Conservation (phyloP, 1,139 yeast species). For the Pichia sp. region DNA sequence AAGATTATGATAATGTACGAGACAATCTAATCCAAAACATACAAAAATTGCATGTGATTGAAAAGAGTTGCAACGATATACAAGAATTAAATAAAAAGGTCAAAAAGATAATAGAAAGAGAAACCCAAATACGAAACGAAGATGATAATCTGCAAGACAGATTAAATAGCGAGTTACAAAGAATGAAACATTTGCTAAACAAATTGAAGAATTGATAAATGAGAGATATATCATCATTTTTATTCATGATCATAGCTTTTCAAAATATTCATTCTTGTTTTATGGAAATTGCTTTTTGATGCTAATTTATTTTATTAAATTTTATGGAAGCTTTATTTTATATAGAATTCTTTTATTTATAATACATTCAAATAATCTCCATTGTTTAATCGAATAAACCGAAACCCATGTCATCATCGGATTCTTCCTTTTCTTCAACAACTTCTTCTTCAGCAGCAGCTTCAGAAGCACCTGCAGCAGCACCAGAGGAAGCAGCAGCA, state of each 20-base stretch:
- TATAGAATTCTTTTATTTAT: background rate
- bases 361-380: background rate
- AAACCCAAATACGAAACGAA: too few relatives aligned
- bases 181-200: too few relatives aligned
- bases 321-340: background rate
- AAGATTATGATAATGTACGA: conserved; percentile 13
- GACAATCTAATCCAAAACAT: conserved; percentile 12
- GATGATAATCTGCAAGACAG: too few relatives aligned
- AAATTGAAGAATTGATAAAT: too few relatives aligned
- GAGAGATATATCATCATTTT: too few relatives aligned
- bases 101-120: too few relatives aligned
- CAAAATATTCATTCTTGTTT: too few relatives aligned
- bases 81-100: too few relatives aligned
- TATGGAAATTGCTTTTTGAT: background rate
- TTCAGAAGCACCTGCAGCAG: conserved; percentile 60
- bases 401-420: conserved; percentile 30
- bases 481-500: conserved; percentile 66
- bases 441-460: conserved; percentile 65
- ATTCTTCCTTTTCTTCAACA: conserved; percentile 51
- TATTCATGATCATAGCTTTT: too few relatives aligned
- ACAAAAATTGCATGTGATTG: too few relatives aligned
- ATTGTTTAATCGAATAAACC: conserved; percentile 28
- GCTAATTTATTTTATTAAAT: background rate
- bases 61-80: too few relatives aligned
- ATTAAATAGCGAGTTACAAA: too few relatives aligned